These are phyloP conservation scores for Guillardia theta DNA, from an alignment of 78 protist species.

Conservation along the genomic window DNA sequence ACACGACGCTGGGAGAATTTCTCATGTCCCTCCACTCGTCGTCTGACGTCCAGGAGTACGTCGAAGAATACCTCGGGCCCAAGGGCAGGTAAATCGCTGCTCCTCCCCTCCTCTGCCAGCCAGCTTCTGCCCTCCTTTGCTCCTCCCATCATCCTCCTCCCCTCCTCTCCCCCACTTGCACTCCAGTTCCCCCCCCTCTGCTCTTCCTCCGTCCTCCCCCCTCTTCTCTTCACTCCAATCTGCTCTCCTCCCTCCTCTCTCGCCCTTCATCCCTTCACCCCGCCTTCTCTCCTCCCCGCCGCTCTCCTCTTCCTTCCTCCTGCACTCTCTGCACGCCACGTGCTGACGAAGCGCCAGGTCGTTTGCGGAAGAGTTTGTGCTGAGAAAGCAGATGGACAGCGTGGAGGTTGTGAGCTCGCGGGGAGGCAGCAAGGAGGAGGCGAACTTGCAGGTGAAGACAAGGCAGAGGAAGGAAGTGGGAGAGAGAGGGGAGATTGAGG, in stretches of 20 bases:
- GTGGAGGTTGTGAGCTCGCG: too few species aligned
- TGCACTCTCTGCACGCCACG: neutral
- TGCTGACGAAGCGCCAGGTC: neutral
- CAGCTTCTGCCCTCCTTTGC: neutral
- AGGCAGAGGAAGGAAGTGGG: too few species aligned
- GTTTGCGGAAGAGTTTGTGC: neutral
- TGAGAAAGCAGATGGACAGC: neutral
- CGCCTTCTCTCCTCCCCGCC: neutral
- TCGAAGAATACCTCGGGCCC: neutral
- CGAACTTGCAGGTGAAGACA: too few species aligned
- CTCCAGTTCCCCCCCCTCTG: neutral
- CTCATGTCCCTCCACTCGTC: conserved; percentile 30
- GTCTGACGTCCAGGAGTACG: neutral
- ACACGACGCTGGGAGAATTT: neutral
- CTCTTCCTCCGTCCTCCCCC: neutral
- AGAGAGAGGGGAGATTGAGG: too few species aligned
- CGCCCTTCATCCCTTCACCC: neutral
- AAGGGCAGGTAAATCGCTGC: neutral
- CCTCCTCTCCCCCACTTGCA: neutral
- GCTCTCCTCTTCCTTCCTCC: neutral
- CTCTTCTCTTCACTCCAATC: too few species aligned
- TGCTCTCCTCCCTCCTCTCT: too few species aligned
- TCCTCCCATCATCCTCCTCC: neutral
- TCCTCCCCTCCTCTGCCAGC: neutral
- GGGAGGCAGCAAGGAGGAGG: too few species aligned